A percentile compares a stretch with the other conserved stretches of the same genome.
These are phyloP conservation scores for Scleroderma bovista DNA, from an alignment of 768 basidiomycete genomes.

Conservation along the genomic window DNA sequence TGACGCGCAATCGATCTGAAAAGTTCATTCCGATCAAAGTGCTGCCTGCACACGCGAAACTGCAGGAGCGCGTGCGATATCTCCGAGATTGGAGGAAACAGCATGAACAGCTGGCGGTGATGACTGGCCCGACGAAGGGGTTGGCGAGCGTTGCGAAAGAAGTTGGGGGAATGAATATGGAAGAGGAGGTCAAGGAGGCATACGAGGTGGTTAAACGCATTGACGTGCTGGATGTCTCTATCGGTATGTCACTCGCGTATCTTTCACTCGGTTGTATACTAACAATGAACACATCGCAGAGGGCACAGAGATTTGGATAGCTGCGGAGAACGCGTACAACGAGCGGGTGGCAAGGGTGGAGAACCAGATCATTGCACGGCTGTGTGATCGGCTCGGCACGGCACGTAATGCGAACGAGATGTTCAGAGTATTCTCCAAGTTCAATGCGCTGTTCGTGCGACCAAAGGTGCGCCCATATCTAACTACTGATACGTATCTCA, in stretches of 20 bases:
- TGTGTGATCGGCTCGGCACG: conserved; percentile 88
- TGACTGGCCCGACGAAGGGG: conserved; percentile 94
- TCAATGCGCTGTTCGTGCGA: conserved; percentile 93
- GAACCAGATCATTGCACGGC: conserved; percentile 93
- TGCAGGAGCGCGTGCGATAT: conserved; percentile 85
- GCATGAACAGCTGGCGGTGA: conserved; percentile 94
- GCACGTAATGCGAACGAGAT: conserved; percentile 98
- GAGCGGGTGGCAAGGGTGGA: conserved; percentile 96
- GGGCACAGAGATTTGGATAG: conserved; percentile 96
- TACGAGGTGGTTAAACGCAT: conserved; percentile 98
- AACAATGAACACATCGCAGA: conserved; percentile 41
- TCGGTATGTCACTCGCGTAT: conserved; percentile 47
- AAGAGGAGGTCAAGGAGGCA: conserved; percentile 92
- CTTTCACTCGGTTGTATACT: not conserved
- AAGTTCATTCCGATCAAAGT: conserved; percentile 98
- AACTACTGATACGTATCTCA: not conserved
- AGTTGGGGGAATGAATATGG: conserved; percentile 93
- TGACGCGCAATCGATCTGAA: conserved; percentile 83
- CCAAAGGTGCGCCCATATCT: conserved; percentile 62
- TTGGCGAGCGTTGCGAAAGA: conserved; percentile 68
- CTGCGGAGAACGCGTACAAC: conserved; percentile 96
- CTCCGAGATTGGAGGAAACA: conserved; percentile 91
- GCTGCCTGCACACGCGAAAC: conserved; percentile 80
- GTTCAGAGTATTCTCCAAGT: conserved; percentile 98
- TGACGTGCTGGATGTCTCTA: conserved; percentile 91